phyloP scores from a whole-genome alignment of 495 filamentous ascomycete genomes.

The Achaetomiella virescens region DNA sequence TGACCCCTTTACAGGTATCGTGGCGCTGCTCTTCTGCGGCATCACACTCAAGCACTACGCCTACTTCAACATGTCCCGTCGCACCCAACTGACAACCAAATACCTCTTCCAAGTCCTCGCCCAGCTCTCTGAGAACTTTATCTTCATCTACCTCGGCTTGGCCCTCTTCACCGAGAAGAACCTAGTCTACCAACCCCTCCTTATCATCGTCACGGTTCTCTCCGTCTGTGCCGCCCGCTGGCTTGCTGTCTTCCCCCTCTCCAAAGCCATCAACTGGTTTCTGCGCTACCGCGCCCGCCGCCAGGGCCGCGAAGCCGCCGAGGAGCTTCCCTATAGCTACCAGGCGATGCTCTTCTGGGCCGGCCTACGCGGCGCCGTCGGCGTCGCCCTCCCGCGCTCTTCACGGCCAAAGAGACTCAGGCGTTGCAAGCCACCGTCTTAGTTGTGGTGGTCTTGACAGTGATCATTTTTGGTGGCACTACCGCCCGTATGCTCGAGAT shows the following conservation, averaged over 20 bases:
- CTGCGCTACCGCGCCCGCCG: slow-evolving; percentile 82
- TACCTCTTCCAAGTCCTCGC: slow-evolving; percentile 94
- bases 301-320: slow-evolving; percentile 66
- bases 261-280: slow-evolving; percentile 85
- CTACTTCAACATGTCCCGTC: slow-evolving; percentile 99
- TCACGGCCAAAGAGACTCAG: slow-evolving; percentile 69
- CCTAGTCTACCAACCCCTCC: slow-evolving; percentile 88
- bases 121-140: slow-evolving; percentile 96
- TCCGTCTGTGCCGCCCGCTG: slow-evolving; percentile 90
- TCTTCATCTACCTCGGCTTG: slow-evolving; percentile 96
- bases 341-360: slow-evolving; percentile 99
- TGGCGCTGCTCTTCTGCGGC: slow-evolving; percentile 92
- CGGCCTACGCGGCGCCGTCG: slow-evolving; percentile 89
- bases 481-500: slow-evolving; percentile 99
- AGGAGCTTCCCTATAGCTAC: slow-evolving; percentile 87
- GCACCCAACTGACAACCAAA: slow-evolving; percentile 95
- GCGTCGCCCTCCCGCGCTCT: slow-evolving; percentile 92
- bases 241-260: slow-evolving; percentile 90
- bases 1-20: slow-evolving; percentile 64
- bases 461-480: slow-evolving; percentile 97
- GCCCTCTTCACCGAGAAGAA: slow-evolving; percentile 85
- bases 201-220: slow-evolving; percentile 85
- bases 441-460: slow-evolving; percentile 93
- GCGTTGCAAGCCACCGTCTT: slow-evolving; percentile 85
- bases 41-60: slow-evolving; percentile 98